Evolutionary conservation across 163 green algal species (phyloP), one percentile per base, ranked within the genome.

Genomic region (Scenedesmus sp.): DNA sequence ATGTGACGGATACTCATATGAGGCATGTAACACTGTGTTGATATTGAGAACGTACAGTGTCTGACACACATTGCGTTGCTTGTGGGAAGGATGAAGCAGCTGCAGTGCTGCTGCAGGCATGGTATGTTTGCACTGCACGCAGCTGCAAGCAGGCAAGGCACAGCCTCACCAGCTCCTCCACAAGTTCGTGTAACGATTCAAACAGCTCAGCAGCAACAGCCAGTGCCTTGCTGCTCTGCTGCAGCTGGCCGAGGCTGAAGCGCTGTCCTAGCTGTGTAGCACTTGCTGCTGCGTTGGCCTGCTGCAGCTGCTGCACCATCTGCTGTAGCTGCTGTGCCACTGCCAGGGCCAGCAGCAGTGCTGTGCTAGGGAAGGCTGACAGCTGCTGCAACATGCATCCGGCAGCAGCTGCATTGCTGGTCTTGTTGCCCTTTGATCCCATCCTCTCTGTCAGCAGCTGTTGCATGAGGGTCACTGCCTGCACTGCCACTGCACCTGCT

Each of bases 321-420:
- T 4, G 18, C 59, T 43, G 37, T 3, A 91, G 86, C 86, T 91
- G 86, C 49, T 86, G 76, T 16, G 86, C 51, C 42, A 80, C 46
- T 53, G 86, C 49, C 26, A 86, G 7, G 65, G 56, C 35, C 53
- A 80, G 46, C 73, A 91, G 86, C 72, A 91, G 40, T 6, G 76
- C 73, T 30, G 78, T 81, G 73, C 46, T 43, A 0, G 86, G 86
- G 51, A 91, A 80, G 12, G 51, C 35, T 16, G 86, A 85, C 49
- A 91, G 30, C 76, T 86, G 49, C 78, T 91, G 76, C 51, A 91
- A 51, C 86, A 90, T 85, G 24, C 16, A 16, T 9, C 51, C 73
- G 13, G 44, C 72, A 49, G 72, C 26, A 10, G 15, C 42, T 46
- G 40, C 85, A n/a, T n/a, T 65, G 40, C 46, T 37, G 5, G 26